Evolutionary conservation across 441 rosid species (phyloP), one percentile per base, ranked within the genome.

Genomic region (Hura crepitans): DNA sequence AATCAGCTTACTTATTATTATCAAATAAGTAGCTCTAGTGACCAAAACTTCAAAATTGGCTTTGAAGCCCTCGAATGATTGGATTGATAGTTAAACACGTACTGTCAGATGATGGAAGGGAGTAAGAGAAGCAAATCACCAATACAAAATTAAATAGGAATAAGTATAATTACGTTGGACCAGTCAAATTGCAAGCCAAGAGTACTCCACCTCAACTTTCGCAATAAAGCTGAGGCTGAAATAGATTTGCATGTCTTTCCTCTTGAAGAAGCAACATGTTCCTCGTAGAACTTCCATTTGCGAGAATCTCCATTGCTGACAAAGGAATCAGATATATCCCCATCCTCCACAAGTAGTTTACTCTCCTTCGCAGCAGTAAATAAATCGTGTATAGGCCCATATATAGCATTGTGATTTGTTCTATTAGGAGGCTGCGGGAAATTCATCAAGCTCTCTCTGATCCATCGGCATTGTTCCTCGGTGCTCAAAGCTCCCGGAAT

Each of bases 141-240:
- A 27, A 45, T 9, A 18, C 31, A 31, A 70, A 20, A 12, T 63
- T 25, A 45, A 5, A 35, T 23, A 73, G 43, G 37, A 66, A 6
- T 50, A 53, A 23, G 8, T 43, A 11, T 6, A 65, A 55, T 20
- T 43, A 91, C 99, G 86, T 92, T 87, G 74, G 97, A 86, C 96
- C 99, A 94, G 74, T 91, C 96, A 75, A 92, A 94, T 65, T 94
- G 99, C 66, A 94, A 73, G 70, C 97, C 97, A 18, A 91, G 91
- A 10, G 97, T 92, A 78, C 96, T 90, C 99, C 99, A 94, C 11
- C 97, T 82, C 71, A 91, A 70, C 88, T 87, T 94, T 74, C 94
- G 77, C 51, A 94, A 67, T 23, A 92, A 81, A 75, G 74, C 56
- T 17, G 85, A 69, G 53, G 91, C 89, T 0, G 82, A 45, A 73